phyloP scores from a whole-genome alignment of 1,139 yeast species.

The Zygoascus sp. region DNA sequence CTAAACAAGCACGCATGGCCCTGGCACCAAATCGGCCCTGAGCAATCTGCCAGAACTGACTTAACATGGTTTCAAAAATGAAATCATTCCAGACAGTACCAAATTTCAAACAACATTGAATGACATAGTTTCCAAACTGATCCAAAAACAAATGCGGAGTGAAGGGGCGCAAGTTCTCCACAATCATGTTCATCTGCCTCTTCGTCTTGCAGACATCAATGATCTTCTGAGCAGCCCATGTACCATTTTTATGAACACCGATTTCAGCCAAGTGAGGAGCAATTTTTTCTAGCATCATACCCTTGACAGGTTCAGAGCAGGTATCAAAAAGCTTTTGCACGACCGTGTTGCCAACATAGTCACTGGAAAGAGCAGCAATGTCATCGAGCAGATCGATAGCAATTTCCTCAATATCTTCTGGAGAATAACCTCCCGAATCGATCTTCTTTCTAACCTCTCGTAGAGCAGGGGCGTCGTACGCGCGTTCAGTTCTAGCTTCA shows the following conservation, averaged over 20 bases:
- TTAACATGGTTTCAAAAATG: conserved; percentile 77
- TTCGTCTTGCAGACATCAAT: conserved; percentile 67
- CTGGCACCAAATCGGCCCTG: conserved; percentile 93
- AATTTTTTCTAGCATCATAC: conserved; percentile 74
- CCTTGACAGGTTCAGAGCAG: conserved; percentile 66
- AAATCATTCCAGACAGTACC: conserved; percentile 86
- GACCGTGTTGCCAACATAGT: conserved; percentile 91
- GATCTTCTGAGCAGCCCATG: conserved; percentile 98
- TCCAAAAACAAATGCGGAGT: conserved; percentile 85
- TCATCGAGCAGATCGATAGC: conserved; percentile 84
- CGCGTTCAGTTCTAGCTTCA: conserved; percentile 43
- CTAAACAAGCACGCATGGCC: conserved; percentile 89
- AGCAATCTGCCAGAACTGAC: conserved; percentile 76
- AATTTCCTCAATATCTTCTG: conserved; percentile 69
- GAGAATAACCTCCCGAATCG: conserved; percentile 41
- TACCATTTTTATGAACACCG: conserved; percentile 95
- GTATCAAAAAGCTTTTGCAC: conserved; percentile 83
- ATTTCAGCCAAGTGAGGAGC: conserved; percentile 82
- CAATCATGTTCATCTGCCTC: conserved; percentile 68
- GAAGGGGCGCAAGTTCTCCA: conserved; percentile 70
- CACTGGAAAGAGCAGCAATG: conserved; percentile 86
- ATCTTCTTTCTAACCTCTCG: conserved; percentile 51
- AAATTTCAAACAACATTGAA: conserved; percentile 89
- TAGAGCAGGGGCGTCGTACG: conserved; percentile 83
- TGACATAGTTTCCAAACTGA: conserved; percentile 94